A percentile compares a stretch with the other conserved stretches of the same genome.
Evolutionary conservation across 1,284 basidiomycete genomes (phyloP).

Genomic region (Agroathelia rolfsii): DNA sequence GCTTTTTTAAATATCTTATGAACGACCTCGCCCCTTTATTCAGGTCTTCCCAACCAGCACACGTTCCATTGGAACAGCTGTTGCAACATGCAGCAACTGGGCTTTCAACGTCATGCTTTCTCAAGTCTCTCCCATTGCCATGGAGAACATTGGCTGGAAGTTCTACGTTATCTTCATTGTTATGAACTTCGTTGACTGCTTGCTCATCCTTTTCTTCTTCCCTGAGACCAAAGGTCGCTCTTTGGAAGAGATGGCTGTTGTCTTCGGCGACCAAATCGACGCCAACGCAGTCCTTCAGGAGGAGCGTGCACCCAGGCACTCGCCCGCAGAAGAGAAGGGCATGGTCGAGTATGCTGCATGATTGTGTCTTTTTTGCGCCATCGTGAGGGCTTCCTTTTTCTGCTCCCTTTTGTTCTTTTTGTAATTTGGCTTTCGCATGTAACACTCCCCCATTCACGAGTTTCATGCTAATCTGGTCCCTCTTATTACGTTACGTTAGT

Average conservation of each 20-base stretch:
- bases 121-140: constrained; percentile 46
- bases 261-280: constrained; percentile 26
- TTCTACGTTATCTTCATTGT: constrained; percentile 46
- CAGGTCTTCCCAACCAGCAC: constrained; percentile 55
- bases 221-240: constrained; percentile 5
- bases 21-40: background rate
- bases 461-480: too few species aligned
- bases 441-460: too few species aligned
- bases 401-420: too few species aligned
- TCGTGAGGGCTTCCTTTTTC: too few species aligned
- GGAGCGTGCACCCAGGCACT: too few species aligned
- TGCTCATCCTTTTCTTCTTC: constrained; percentile 6
- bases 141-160: constrained; percentile 38
- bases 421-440: too few species aligned
- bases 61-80: constrained; percentile 48
- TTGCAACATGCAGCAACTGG: constrained; percentile 60
- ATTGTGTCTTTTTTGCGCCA: too few species aligned
- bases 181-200: constrained; percentile 38
- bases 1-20: background rate
- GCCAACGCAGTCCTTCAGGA: constrained; percentile 8
- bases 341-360: too few species aligned
- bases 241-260: constrained; percentile 7
- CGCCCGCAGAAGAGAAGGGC: too few species aligned
- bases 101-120: constrained; percentile 49
- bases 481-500: too few species aligned